These are phyloP conservation scores for Leccinum rimulosum DNA, from an alignment of 768 basidiomycete species.

Conservation along the genomic window DNA sequence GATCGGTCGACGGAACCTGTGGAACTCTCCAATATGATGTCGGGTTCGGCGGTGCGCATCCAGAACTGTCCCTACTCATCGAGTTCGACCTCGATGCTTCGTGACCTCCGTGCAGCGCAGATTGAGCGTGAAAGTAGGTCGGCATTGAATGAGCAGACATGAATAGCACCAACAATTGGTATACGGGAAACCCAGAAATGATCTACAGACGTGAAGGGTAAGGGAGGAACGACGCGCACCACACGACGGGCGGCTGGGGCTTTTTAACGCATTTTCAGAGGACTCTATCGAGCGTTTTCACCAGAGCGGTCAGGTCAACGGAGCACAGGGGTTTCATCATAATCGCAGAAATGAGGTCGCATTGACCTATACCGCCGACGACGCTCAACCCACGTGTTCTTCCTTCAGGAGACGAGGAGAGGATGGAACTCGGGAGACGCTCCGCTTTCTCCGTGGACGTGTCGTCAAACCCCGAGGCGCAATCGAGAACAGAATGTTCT, in stretches of 20 bases:
- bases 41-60: no score
- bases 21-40: no score
- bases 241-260: background rate
- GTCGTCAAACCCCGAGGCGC: background rate
- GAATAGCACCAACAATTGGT: background rate
- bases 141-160: conserved; percentile 10
- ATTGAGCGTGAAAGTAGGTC: no score
- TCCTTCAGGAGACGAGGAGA: background rate
- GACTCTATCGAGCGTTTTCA: no score
- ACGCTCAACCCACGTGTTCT: conserved; percentile 1
- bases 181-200: background rate
- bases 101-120: no score
- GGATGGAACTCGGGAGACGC: conserved; percentile 11
- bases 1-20: no score
- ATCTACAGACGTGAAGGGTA: background rate
- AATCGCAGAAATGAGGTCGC: background rate
- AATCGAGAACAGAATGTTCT: no score
- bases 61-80: no score
- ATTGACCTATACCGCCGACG: conserved; percentile 9
- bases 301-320: no score
- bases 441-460: background rate
- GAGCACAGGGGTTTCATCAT: background rate
- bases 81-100: no score
- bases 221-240: background rate
- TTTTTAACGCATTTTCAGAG: conserved; percentile 11